Evolutionary conservation across 768 basidiomycete genomes (phyloP), one percentile per base, ranked within the genome.

Genomic region (Phanerodontia chrysosporium): DNA sequence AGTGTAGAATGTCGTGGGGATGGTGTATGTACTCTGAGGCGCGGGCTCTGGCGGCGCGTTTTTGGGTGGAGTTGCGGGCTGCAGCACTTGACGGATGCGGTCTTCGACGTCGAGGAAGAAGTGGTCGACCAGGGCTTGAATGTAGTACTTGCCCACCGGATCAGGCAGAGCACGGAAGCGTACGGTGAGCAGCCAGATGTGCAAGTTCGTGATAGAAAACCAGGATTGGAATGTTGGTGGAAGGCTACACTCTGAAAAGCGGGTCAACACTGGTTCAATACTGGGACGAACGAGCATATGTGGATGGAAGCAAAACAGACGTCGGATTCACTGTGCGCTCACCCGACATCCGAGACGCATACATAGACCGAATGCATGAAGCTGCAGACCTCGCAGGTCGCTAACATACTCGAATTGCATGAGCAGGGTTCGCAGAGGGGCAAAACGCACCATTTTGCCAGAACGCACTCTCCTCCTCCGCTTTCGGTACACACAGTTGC

Each of bases 161-260:
- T 75, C 68, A 1, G 87, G 93, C 12, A 98, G 83, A 0, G 90
- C 85, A 22, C 96, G 92, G 10, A 97, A 80, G 24, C 95, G 89
- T 55, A 91, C 89, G 18, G 88, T 88, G 51, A 95, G 83, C 64
- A 98, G 78, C 89, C 95, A 95, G 49, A 98, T 78, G 73, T 98
- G 94, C 28, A 98, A 79, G 63, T 95, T 94, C 28, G 92, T 92
- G 52, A 97, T 75, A 3, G 91, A 92, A 75, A 98, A 98, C 91
- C 95, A 98, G 16, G 96, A 92, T 67, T 98, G 95, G 73, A 96
- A 97, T 0, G 96, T 97, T 13, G 88, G 89, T 10, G 95, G 94
- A 6, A 98, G 80, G 59, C 79, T 79, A 67, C 91, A 96, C 60
- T 84, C 95, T 97, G 65, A 0, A 22, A 4, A n/a, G 48, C n/a